phyloP scores from a whole-genome alignment of 345 rosid genomes.

The Lagerstroemia speciosa region DNA sequence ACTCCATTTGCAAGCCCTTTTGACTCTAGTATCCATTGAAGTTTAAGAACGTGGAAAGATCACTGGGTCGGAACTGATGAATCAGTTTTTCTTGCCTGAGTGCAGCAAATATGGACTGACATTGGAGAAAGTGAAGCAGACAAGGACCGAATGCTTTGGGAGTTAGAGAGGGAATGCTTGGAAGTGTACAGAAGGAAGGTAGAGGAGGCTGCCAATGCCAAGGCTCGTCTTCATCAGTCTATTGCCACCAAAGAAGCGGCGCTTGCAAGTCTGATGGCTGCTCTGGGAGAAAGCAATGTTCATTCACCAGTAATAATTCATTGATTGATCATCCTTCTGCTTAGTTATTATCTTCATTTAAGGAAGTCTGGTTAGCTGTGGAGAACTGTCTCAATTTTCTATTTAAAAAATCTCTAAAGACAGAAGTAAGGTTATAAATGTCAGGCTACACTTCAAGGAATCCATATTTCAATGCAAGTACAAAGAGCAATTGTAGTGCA shows the following conservation, averaged over 20 bases:
- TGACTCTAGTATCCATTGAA: background rate
- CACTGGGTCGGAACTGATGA: background rate
- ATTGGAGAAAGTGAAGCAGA: conserved; percentile 87
- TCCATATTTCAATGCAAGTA: background rate
- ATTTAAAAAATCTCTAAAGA: background rate
- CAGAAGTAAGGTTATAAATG: background rate
- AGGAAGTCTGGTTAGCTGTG: background rate
- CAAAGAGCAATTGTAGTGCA: background rate
- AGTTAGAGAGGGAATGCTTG: conserved; percentile 85
- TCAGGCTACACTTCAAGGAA: background rate
- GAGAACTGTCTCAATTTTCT: background rate
- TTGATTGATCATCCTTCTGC: background rate
- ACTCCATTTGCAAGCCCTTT: background rate
- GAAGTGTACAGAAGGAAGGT: conserved; percentile 87
- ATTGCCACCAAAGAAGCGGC: conserved; percentile 93
- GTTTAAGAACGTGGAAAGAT: background rate
- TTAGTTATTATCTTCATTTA: background rate
- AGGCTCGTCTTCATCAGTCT: conserved; percentile 85
- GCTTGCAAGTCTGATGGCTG: conserved; percentile 79
- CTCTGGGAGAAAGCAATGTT: conserved; percentile 70
- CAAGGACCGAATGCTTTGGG: conserved; percentile 72
- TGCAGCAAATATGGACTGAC: conserved; percentile 91
- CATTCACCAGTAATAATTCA: conserved; percentile 45
- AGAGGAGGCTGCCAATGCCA: conserved; percentile 80
- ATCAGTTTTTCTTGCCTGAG: conserved; percentile 9